phyloP scores from a whole-genome alignment of 805 yeast genomes.

The Ogataea minuta region DNA sequence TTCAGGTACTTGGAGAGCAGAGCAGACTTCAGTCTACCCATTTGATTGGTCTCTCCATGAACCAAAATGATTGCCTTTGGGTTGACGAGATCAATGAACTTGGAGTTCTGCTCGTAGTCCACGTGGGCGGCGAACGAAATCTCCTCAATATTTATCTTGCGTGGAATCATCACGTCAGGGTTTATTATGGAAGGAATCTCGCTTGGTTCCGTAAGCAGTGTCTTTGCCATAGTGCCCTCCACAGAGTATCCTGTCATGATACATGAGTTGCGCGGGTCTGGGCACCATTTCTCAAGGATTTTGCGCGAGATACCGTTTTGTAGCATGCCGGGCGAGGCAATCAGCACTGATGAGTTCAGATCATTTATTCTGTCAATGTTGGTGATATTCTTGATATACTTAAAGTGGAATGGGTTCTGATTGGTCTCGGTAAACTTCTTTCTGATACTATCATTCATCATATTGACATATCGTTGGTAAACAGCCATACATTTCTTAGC shows the following conservation, averaged over 20 bases:
- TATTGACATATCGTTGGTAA: conserved; percentile 91
- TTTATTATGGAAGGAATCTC: conserved; percentile 83
- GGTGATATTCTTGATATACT: conserved; percentile 75
- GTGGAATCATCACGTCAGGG: conserved; percentile 80
- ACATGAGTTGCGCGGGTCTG: conserved; percentile 86
- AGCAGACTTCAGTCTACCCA: conserved; percentile 96
- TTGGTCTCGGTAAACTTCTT: conserved; percentile 71
- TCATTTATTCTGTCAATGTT: conserved; percentile 85
- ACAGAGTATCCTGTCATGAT: conserved; percentile 96
- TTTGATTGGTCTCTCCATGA: conserved; percentile 97
- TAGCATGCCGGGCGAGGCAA: conserved; percentile 98
- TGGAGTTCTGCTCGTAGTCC: conserved; percentile 89
- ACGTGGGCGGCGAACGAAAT: conserved; percentile 99
- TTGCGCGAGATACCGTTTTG: conserved; percentile 95
- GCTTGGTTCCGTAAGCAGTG: conserved; percentile 79
- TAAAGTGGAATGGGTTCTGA: conserved; percentile 88
- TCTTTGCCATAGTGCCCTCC: conserved; percentile 97
- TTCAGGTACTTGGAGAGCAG: conserved; percentile 80
- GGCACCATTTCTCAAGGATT: conserved; percentile 93
- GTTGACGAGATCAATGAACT: conserved; percentile 83
- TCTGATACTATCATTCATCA: conserved; percentile 93
- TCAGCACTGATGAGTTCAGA: conserved; percentile 91
- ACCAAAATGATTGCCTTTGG: conserved; percentile 87
- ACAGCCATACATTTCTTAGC: conserved; percentile 98
- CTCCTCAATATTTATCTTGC: conserved; percentile 85